These are phyloP conservation scores for Neofusicoccum sp. DNA, from an alignment of 2,329 filamentous ascomycete species.

Conservation along the genomic window DNA sequence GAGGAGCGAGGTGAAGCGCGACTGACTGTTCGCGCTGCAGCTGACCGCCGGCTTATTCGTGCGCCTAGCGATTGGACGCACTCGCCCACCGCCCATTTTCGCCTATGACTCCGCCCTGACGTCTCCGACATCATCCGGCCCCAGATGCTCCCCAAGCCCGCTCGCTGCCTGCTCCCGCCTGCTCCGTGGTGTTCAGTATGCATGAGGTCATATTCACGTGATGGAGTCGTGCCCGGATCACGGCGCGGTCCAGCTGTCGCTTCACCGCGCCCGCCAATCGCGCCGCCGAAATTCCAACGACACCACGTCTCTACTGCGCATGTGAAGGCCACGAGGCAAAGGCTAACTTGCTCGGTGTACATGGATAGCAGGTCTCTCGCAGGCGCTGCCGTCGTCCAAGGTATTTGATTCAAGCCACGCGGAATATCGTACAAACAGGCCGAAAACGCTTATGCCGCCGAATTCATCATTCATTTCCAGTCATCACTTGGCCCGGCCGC, in stretches of 20 bases:
- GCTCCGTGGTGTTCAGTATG: not conserved
- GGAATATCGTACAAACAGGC: not conserved
- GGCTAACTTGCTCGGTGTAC: not conserved
- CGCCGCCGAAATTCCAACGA: not conserved
- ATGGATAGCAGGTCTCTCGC: too few relatives aligned
- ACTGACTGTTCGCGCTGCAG: conserved; percentile 5
- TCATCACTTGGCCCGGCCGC: not conserved
- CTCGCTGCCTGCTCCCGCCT: not conserved
- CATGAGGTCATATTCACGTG: conserved; percentile 11
- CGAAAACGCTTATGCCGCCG: not conserved
- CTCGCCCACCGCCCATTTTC: not conserved
- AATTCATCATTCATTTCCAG: not conserved
- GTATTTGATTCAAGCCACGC: too few relatives aligned
- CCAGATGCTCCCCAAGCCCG: not conserved
- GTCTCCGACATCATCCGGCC: not conserved
- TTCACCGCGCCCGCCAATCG: not conserved
- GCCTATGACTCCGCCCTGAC: not conserved
- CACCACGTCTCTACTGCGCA: not conserved
- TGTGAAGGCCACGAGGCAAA: not conserved
- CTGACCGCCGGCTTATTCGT: conserved; percentile 12
- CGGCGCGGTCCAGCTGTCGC: not conserved
- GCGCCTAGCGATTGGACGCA: conserved; percentile 11
- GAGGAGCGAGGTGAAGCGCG: conserved; percentile 5
- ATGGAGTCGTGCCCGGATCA: not conserved
- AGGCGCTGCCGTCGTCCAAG: too few relatives aligned